Evolutionary conservation across 2,329 filamentous ascomycete genomes (phyloP).

Genomic region (Pochonia chlamydosporia): DNA sequence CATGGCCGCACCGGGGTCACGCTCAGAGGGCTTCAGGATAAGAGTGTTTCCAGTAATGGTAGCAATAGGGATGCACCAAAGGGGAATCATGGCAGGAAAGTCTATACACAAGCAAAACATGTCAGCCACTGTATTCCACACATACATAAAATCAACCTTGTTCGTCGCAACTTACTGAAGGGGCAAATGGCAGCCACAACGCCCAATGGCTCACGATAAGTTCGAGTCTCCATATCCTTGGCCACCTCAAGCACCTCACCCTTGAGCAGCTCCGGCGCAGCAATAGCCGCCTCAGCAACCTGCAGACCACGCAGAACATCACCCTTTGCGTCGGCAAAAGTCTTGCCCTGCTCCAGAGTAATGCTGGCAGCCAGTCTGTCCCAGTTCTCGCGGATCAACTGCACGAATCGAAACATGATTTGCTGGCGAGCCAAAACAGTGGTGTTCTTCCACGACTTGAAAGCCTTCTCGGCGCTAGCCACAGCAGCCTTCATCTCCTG

Average conservation of each 20-base stretch:
- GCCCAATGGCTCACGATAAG: constrained; percentile 75
- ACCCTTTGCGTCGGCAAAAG: constrained; percentile 74
- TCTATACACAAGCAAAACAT: constrained; percentile 48
- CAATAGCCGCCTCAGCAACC: constrained; percentile 78
- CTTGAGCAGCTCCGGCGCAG: constrained; percentile 74
- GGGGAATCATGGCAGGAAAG: constrained; percentile 87
- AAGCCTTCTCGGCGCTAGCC: constrained; percentile 69
- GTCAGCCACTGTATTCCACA: constrained; percentile 9
- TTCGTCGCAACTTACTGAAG: constrained; percentile 55
- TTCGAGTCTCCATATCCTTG: constrained; percentile 85
- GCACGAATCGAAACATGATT: constrained; percentile 83
- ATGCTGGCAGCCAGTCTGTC: constrained; percentile 79
- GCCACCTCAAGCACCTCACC: constrained; percentile 80
- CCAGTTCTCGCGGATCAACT: constrained; percentile 77
- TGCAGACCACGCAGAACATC: constrained; percentile 79
- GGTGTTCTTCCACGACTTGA: constrained; percentile 65
- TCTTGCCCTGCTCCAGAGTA: constrained; percentile 85
- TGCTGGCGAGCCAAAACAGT: constrained; percentile 71
- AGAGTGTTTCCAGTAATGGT: constrained; percentile 80
- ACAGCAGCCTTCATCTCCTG: constrained; percentile 71
- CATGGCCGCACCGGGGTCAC: constrained; percentile 79
- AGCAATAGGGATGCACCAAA: constrained; percentile 86
- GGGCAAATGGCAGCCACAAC: constrained; percentile 81
- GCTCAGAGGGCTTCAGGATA: constrained; percentile 80
- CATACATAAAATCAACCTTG: background rate